Percentiles rank a stretch among this genome's conserved stretches.
Evolutionary conservation across 2,329 filamentous ascomycete species (phyloP).

Genomic region (Fusarium sp.): DNA sequence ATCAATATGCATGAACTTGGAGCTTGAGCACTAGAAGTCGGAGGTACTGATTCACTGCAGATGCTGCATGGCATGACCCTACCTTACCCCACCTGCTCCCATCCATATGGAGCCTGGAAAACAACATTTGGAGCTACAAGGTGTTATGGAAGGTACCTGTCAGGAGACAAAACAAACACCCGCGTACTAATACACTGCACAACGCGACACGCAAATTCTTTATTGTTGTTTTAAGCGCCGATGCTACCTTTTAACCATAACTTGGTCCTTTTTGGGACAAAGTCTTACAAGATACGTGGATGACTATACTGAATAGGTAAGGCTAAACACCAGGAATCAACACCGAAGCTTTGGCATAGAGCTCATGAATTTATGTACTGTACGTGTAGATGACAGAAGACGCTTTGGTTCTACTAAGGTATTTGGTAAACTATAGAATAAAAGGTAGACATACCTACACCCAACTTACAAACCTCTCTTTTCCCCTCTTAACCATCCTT

Average conservation of each 20-base stretch:
- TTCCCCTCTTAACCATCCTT: slow-evolving; percentile 74
- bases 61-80: slow-evolving; percentile 15
- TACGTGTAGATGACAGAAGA: not conserved
- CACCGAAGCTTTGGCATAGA: not conserved
- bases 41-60: slow-evolving; percentile 24
- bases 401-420: no score
- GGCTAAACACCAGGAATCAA: not conserved
- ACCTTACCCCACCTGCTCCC: slow-evolving; percentile 1
- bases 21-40: slow-evolving; percentile 5
- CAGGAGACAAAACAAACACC: not conserved
- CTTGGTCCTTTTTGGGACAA: not conserved
- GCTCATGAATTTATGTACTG: not conserved
- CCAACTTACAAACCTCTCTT: slow-evolving; percentile 72
- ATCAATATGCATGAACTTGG: not conserved
- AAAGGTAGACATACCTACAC: not conserved
- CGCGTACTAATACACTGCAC: not conserved
- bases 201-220: not conserved
- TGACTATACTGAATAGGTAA: not conserved
- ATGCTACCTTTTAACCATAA: not conserved
- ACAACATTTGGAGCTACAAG: not conserved
- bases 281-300: not conserved
- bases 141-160: not conserved
- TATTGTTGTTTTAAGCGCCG: not conserved
- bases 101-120: not conserved
- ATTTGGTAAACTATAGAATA: no score